Evolutionary conservation across 345 rosid species (phyloP), one percentile per base, ranked within the genome.

Genomic region (Lepidium africanum): DNA sequence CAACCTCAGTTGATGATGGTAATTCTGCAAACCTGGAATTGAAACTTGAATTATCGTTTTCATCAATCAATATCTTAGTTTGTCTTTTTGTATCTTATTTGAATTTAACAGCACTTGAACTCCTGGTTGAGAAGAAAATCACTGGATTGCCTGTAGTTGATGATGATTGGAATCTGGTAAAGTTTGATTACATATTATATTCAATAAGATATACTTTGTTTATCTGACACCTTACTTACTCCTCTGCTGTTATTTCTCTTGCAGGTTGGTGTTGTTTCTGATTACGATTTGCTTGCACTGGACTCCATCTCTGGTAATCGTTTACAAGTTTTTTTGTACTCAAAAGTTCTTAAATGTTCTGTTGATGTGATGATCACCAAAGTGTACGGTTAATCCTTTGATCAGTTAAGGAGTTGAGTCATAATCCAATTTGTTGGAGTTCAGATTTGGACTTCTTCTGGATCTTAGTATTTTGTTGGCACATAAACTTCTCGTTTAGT

Each of bases 261-360:
- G 79, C 83, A 90, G 98, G 94, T 93, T 77, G 98, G 98, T 46
- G 94, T 93, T 72, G 96, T 93, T 80, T 90, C 98, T 40, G 98
- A 93, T 80, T 93, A 93, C 75, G 98, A 93, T 69, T 73, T 93
- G 74, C 68, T 93, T 77, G 96, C 96, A 46, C 77, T 93, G 9
- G 96, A 88, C 79, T 78, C 94, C 38, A 84, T 93, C 49, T 90
- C 98, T 82, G 98, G 98, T 88, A 79, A 50, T 42, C 23, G 19
- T 15, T 36, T n/a, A 25, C 36, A 46, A 19, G 10, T 7, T 30
- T 3, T 40, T 50, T 27, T 10, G 32, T 39, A 25, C 30, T 27
- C 7, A 9, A 45, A 14, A 21, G 16, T 45, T 48, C 7, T n/a
- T 35, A 6, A 33, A 48, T 67, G 6, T 46, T n/a, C 3, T 16